Base-by-base conservation (phyloP, 495 filamentous ascomycete genomes). In the Penicillium riverlandense region DNA sequence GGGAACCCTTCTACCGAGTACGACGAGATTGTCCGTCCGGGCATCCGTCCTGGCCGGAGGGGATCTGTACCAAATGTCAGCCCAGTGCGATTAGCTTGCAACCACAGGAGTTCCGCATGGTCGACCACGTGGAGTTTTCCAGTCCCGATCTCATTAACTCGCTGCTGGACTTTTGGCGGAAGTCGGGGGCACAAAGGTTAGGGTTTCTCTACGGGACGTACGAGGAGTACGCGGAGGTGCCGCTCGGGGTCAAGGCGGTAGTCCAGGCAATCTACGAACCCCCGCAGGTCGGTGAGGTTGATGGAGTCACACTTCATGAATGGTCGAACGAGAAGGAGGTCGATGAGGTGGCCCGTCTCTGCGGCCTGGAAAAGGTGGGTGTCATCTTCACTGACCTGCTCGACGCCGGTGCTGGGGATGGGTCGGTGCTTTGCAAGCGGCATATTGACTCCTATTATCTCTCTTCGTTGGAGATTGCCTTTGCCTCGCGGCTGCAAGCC, bases 11-110 rank as follows among this genome's bases (percentile, higher is more conserved):
- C 61, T 96, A 88, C 62, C 80, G 92, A 37, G 90, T 99, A 38
- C 84, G 78, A 59, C 80, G 74, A 27, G 80, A 95, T 55, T 99
- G 92, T 55, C 91, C 92, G 6, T 88, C 90, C 4, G 91, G 92
- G 6, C 92, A 99, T 61, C 83, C 88, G 2, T 76, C 80, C 35
- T 99, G 91, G 84, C 92, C 92, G 11, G 89, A 91, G 50, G 92
- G 92, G n/a, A 97, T 99, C 50, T 99, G 92, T 68, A 94, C 89
- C 35, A 99, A 97, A 62, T 99, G 92, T 57, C 92, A 99, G 57
- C 92, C 92, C 11, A 95, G 90, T 45, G 92, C 92, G 22, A 99
- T 99, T 61, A 96, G 86, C 35, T 72, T 99, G 14, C 90, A 96
- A 53, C 86, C 87, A 11, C 92, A 99, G 59, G 75, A 86, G 29